A percentile compares a stretch with the other conserved stretches of the same genome.
Conservation (phyloP, 768 basidiomycete species). For the Coprinopsis cinerea region DNA sequence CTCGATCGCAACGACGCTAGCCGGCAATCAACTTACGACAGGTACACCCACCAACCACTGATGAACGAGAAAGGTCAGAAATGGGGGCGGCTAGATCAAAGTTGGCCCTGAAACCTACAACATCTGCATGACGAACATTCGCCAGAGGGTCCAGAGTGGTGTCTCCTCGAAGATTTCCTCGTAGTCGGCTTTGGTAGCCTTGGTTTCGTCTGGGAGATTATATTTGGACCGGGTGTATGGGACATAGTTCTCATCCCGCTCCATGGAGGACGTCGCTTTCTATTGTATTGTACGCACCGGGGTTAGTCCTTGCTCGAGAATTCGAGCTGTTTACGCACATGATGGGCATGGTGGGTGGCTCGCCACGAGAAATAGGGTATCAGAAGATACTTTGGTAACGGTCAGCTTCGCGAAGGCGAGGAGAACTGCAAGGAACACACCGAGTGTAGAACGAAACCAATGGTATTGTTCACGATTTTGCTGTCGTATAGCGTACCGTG, state of each 20-base stretch:
- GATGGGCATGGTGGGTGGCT: conserved; percentile 65
- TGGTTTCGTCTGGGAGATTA: conserved; percentile 32
- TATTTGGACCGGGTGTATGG: conserved; percentile 40
- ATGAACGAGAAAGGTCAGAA: background rate
- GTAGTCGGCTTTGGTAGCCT: conserved; percentile 36
- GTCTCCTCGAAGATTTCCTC: conserved; percentile 48
- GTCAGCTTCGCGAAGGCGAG: background rate
- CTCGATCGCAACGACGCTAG: background rate
- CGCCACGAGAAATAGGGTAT: conserved; percentile 65
- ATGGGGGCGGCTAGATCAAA: conserved; percentile 1
- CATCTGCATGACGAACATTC: conserved; percentile 46
- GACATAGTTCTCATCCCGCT: conserved; percentile 72
- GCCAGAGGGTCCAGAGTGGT: conserved; percentile 35
- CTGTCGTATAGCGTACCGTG: conserved; percentile 36
- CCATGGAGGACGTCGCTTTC: conserved; percentile 68
- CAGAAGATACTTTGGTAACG: conserved; percentile 33
- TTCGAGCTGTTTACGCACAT: conserved; percentile 27
- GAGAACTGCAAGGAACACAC: conserved; percentile 19
- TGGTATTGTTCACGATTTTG: conserved; percentile 30
- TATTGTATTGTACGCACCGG: conserved; percentile 11
- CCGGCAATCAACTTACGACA: conserved; percentile 15
- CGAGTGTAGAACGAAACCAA: conserved; percentile 47
- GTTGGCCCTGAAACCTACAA: conserved; percentile 26
- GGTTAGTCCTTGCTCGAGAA: background rate
- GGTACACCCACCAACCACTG: conserved; percentile 34